Base-by-base conservation (phyloP, 495 filamentous ascomycete genomes). In the Xylaria nigripes region DNA sequence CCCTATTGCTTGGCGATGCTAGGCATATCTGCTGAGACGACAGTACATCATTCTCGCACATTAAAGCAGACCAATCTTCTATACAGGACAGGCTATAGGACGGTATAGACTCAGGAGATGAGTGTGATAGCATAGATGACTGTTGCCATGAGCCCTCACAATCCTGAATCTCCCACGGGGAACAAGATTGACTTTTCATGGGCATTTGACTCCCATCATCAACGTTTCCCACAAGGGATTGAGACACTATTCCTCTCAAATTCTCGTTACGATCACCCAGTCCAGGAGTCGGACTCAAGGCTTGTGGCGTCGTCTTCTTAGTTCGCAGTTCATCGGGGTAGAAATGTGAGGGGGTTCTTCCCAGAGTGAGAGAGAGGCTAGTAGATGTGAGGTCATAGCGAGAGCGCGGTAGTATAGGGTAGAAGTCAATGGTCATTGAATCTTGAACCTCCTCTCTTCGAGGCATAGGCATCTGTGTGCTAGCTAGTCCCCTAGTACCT, bases 241-340 rank as follows among this genome's bases (percentile, higher is more conserved):
- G 32, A 36, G 32, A 15, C 13, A 8, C 13, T 2, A 36, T 36
- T 8, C 13, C 13, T 36, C 32, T n/a, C 3, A 22, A 30, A 19
- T 22, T 30, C 15, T 30, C 41, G 13, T 44, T 16, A 23, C 30
- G 23, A 18, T 43, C 43, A 13, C 38, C 45, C 1, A 45, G 22
- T 43, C 34, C 45, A 24, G 52, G 47, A 13, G 34, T 19, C 12
- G 25, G 27, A 30, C 36, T 34, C 32, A 24, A 27, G 38, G 18
- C 36, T 13, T 21, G 6, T 8, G 45, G 32, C 25, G 25, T 27
- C 27, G 36, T 32, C 16, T 13, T 16, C 43, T 48, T 61, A 38
- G 47, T 55, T 19, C 4, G 42, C 29, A 54, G 24, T 12, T 61
- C 58, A 30, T 64, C 57, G 6, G 76, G 73, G 59, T 81, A 81